These are phyloP conservation scores for Pleodorina starrii DNA, from an alignment of 139 green algal genomes.

Conservation along the genomic window DNA sequence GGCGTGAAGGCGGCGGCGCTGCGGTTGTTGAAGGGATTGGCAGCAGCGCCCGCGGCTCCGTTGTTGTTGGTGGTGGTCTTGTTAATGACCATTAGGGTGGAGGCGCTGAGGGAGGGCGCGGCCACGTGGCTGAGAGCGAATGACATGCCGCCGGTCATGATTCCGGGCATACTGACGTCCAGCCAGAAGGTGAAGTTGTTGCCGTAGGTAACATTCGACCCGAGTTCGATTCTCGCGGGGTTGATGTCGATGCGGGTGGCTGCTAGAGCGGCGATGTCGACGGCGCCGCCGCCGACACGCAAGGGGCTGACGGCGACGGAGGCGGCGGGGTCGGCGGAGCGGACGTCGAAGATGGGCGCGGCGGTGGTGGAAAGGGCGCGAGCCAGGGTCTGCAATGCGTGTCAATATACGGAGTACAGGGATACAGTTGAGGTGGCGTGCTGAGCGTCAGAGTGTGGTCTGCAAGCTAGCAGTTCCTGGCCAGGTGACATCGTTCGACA, in stretches of 20 bases:
- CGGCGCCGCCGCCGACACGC: constrained; percentile 8
- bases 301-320: neutral
- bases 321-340: no score
- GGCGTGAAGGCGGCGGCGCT: neutral
- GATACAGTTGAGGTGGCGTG: no score
- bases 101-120: neutral
- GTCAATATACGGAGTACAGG: no score
- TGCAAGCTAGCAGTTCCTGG: no score
- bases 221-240: constrained; percentile 21
- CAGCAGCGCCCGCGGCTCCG: no score
- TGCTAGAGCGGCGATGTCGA: constrained; percentile 8
- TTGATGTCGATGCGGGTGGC: constrained; percentile 17
- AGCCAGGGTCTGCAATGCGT: no score
- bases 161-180: neutral
- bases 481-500: no score
- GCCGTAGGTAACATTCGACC: neutral
- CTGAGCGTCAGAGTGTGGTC: no score
- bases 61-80: neutral
- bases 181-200: neutral
- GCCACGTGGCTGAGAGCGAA: neutral
- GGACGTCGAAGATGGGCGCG: no score
- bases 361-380: neutral
- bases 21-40: no score
- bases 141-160: neutral
- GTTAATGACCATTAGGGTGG: neutral